Percentiles rank a stretch among this genome's conserved stretches.
Conservation (phyloP, 768 basidiomycete species). For the Macrolepiota fuliginosa region DNA sequence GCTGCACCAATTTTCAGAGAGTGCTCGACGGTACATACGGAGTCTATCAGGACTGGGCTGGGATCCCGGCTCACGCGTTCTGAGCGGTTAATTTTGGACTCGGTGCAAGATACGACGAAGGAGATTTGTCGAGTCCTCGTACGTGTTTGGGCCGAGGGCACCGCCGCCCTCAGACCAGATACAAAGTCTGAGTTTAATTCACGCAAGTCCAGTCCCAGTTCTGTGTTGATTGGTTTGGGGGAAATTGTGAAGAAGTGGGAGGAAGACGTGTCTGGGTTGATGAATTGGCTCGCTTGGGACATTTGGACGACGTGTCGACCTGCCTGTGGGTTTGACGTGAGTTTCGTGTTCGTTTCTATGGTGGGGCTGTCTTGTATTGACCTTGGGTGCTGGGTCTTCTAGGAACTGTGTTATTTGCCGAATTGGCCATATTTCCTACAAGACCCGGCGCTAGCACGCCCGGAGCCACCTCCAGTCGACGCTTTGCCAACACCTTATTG, state of each 20-base stretch:
- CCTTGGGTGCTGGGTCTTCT: background rate
- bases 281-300: slow-evolving; percentile 53
- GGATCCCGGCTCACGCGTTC: background rate
- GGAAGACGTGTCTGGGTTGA: slow-evolving; percentile 41
- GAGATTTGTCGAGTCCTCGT: background rate
- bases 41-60: background rate
- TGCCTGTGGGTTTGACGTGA: slow-evolving; percentile 41
- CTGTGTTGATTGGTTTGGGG: too few relatives aligned
- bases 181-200: too few relatives aligned
- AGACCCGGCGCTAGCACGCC: background rate
- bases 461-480: too few relatives aligned
- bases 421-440: slow-evolving; percentile 37
- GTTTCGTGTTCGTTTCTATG: slow-evolving; percentile 13
- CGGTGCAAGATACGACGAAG: background rate
- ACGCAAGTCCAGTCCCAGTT: too few relatives aligned
- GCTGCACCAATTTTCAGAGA: background rate
- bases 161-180: background rate
- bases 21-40: background rate
- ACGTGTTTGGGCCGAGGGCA: background rate
- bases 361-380: too few relatives aligned
- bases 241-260: slow-evolving; percentile 39
- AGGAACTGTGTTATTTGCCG: slow-evolving; percentile 44
- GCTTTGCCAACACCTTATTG: too few relatives aligned
- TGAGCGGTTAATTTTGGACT: background rate
- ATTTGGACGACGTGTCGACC: slow-evolving; percentile 48